Conservation (phyloP, 2,329 filamentous ascomycete species). For the Onygenales sp. region DNA sequence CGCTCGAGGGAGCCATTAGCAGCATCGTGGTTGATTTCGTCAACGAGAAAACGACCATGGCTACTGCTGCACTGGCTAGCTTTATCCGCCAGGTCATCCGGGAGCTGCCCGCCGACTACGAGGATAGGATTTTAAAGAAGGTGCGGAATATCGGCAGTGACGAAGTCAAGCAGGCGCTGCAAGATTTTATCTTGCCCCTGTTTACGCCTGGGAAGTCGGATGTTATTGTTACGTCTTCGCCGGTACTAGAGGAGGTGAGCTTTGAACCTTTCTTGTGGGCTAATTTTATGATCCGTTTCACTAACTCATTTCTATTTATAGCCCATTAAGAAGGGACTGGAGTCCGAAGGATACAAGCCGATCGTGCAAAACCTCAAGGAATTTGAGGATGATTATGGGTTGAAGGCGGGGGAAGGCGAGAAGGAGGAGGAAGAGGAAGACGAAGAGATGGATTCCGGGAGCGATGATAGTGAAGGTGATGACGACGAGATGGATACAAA, state of each 20-base stretch:
- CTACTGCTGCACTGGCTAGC: conserved; percentile 68
- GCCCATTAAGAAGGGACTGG: conserved; percentile 67
- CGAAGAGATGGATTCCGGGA: conserved; percentile 35
- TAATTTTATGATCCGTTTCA: conserved; percentile 7
- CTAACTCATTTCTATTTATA: conserved; percentile 29
- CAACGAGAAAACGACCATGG: conserved; percentile 80
- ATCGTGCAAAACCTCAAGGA: conserved; percentile 63
- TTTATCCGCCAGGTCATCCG: conserved; percentile 75
- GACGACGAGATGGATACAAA: not conserved
- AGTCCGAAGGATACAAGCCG: conserved; percentile 66
- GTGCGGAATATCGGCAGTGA: conserved; percentile 67
- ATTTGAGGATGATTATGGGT: conserved; percentile 85
- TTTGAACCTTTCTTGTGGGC: conserved; percentile 2
- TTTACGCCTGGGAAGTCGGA: conserved; percentile 76
- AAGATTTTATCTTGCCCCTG: conserved; percentile 64
- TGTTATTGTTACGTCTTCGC: conserved; percentile 78
- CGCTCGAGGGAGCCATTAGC: conserved; percentile 78
- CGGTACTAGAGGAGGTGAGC: conserved; percentile 73
- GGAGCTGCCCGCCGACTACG: conserved; percentile 67
- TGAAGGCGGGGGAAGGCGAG: conserved; percentile 54
- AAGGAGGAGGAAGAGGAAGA: conserved; percentile 51
- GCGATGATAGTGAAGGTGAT: conserved; percentile 37
- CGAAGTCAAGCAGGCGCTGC: conserved; percentile 66
- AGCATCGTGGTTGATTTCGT: conserved; percentile 79
- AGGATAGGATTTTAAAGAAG: conserved; percentile 62